A percentile compares a stretch with the other conserved stretches of the same genome.
These are phyloP conservation scores for Podospora bellae-mahoneyi DNA, from an alignment of 495 filamentous ascomycete species.

Conservation along the genomic window DNA sequence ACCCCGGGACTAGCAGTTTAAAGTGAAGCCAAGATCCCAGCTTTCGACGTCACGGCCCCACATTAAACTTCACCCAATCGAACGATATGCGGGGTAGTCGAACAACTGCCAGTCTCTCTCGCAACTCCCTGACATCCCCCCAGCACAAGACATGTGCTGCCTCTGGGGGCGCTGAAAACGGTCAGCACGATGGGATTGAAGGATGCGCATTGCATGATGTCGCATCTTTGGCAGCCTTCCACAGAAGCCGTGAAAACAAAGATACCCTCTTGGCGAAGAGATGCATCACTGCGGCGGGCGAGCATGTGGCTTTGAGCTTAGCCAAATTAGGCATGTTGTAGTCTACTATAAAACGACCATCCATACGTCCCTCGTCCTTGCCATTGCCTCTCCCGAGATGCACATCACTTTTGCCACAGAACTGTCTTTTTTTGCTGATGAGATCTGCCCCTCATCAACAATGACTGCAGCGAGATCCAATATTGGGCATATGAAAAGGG, in stretches of 20 bases:
- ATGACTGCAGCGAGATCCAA: neutral
- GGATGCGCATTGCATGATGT: neutral
- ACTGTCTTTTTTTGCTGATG: neutral
- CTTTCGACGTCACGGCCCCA: slow-evolving; percentile 30
- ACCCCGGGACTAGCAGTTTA: slow-evolving; percentile 23
- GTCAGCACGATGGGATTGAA: neutral
- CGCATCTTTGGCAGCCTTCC: neutral
- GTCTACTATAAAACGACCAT: neutral
- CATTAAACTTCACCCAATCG: slow-evolving; percentile 16
- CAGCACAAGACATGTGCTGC: neutral
- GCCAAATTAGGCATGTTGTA: slow-evolving; percentile 6
- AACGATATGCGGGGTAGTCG: slow-evolving; percentile 30
- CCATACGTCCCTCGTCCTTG: neutral
- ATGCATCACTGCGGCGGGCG: neutral
- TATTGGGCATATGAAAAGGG: neutral
- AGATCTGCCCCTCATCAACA: slow-evolving; percentile 16
- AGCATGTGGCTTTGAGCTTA: slow-evolving; percentile 1
- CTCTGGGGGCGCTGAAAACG: neutral
- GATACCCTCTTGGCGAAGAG: neutral
- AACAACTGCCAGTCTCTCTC: neutral
- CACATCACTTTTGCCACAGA: slow-evolving; percentile 10
- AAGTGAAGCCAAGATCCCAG: slow-evolving; percentile 3
- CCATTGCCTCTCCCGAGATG: neutral
- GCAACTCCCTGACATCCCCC: neutral
- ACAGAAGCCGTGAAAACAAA: neutral